These are phyloP conservation scores for Aspergillus biplanus DNA, from an alignment of 495 filamentous ascomycete genomes.

Conservation along the genomic window DNA sequence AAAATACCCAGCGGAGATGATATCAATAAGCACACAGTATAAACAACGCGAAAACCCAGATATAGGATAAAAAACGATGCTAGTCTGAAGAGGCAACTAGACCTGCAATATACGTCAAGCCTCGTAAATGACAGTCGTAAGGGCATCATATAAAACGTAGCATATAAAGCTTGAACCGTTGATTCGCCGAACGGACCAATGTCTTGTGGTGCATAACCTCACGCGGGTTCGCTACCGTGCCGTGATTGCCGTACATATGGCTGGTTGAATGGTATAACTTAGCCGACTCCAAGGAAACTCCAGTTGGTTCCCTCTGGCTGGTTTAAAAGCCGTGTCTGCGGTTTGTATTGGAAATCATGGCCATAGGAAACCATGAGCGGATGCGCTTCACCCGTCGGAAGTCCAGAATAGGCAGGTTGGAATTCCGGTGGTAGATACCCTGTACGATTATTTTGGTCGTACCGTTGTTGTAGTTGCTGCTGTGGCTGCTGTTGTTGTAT, in stretches of 20 bases:
- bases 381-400: conserved; percentile 38
- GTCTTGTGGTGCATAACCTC: too few relatives aligned
- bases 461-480: conserved; percentile 41
- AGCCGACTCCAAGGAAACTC: conserved; percentile 52
- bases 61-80: not conserved
- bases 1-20: not conserved
- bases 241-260: too few relatives aligned
- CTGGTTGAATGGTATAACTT: conserved; percentile 16
- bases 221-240: too few relatives aligned
- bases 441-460: conserved; percentile 35
- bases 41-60: not conserved
- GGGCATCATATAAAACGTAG: conserved; percentile 6
- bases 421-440: conserved; percentile 45
- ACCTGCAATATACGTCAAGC: not conserved
- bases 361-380: conserved; percentile 46
- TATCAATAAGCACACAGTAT: conserved; percentile 1
- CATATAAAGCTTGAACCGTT: not conserved
- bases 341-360: conserved; percentile 44
- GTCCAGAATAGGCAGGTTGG: conserved; percentile 36
- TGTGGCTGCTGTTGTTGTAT: conserved; percentile 30
- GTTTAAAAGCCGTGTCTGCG: conserved; percentile 42
- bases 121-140: conserved; percentile 15
- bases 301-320: conserved; percentile 53
- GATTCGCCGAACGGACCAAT: not conserved
- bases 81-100: not conserved